Evolutionary conservation across 306 rosid genomes (phyloP).

Genomic region (Dalbergia oliveri): DNA sequence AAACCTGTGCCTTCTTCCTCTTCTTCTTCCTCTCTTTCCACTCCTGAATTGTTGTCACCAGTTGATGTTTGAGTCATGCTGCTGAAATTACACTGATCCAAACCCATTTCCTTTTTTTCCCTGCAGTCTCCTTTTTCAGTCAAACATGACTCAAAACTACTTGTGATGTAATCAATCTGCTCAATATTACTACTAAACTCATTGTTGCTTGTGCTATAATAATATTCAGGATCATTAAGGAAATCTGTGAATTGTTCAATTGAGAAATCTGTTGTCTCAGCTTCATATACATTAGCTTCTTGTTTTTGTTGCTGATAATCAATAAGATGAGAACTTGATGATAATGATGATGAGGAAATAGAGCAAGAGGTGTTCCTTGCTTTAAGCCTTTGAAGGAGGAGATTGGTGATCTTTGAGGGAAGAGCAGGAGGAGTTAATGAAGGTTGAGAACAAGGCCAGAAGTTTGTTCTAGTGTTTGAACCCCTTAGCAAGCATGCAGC

Average conservation of each 20-base stretch:
- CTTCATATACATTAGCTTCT: constrained; percentile 42
- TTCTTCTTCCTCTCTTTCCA: constrained; percentile 49
- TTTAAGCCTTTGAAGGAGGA: constrained; percentile 80
- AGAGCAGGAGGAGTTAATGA: constrained; percentile 67
- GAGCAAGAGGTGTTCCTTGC: constrained; percentile 59
- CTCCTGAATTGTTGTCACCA: constrained; percentile 45
- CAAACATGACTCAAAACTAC: constrained; percentile 70
- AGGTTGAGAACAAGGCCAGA: constrained; percentile 71
- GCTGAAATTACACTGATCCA: constrained; percentile 42
- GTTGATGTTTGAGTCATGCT: constrained; percentile 47
- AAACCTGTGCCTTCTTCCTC: constrained; percentile 45
- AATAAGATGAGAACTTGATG: constrained; percentile 39
- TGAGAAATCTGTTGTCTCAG: constrained; percentile 45
- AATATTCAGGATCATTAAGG: constrained; percentile 68
- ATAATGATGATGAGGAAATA: not conserved
- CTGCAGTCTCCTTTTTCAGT: constrained; percentile 51
- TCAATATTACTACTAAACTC: constrained; percentile 34
- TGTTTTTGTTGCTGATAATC: constrained; percentile 51
- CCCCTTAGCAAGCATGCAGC: constrained; percentile 90
- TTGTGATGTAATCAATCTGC: constrained; percentile 61
- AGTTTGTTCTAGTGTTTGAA: constrained; percentile 79
- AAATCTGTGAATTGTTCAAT: constrained; percentile 59
- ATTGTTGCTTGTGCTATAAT: constrained; percentile 52
- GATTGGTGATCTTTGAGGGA: constrained; percentile 79
- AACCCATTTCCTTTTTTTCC: constrained; percentile 35